Evolutionary conservation across 1,284 basidiomycete species (phyloP).

Genomic region (Apiotrichum sp.): DNA sequence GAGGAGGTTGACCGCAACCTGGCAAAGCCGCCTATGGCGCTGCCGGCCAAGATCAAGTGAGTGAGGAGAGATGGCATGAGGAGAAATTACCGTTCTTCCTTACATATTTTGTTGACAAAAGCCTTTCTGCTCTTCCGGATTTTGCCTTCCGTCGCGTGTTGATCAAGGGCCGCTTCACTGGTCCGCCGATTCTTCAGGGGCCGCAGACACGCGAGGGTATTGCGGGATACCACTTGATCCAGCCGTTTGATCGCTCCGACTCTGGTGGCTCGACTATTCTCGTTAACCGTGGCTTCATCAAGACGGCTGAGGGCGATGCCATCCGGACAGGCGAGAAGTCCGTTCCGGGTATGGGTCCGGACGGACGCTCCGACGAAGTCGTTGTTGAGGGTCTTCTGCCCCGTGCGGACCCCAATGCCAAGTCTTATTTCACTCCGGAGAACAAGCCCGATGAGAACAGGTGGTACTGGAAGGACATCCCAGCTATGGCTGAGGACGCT

Average conservation of each 20-base stretch:
- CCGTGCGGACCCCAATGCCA: constrained; percentile 57
- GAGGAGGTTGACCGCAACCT: constrained; percentile 92
- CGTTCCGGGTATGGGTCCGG: constrained; percentile 23
- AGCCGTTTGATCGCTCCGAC: constrained; percentile 19
- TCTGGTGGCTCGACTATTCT: constrained; percentile 52
- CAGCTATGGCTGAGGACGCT: constrained; percentile 70
- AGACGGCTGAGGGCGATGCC: constrained; percentile 39
- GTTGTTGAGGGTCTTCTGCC: constrained; percentile 56
- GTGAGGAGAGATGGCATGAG: constrained; percentile 26
- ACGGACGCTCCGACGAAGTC: constrained; percentile 30
- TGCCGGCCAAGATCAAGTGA: constrained; percentile 85
- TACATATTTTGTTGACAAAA: constrained; percentile 10
- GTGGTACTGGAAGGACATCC: constrained; percentile 90
- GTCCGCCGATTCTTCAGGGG: constrained; percentile 71
- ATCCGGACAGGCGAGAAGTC: constrained; percentile 51
- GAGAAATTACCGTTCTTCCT: neutral
- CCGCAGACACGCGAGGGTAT: constrained; percentile 83
- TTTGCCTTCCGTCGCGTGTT: constrained; percentile 79
- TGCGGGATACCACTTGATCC: constrained; percentile 47
- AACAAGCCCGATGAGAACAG: constrained; percentile 72
- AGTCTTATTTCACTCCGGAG: constrained; percentile 68
- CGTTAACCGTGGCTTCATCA: constrained; percentile 88
- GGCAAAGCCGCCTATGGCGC: constrained; percentile 64
- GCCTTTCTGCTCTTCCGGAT: constrained; percentile 62
- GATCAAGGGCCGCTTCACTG: constrained; percentile 70